Evolutionary conservation across 78 protist species (phyloP), one percentile per base, ranked within the genome.

Genomic region (Dictyostelium citrinum): DNA sequence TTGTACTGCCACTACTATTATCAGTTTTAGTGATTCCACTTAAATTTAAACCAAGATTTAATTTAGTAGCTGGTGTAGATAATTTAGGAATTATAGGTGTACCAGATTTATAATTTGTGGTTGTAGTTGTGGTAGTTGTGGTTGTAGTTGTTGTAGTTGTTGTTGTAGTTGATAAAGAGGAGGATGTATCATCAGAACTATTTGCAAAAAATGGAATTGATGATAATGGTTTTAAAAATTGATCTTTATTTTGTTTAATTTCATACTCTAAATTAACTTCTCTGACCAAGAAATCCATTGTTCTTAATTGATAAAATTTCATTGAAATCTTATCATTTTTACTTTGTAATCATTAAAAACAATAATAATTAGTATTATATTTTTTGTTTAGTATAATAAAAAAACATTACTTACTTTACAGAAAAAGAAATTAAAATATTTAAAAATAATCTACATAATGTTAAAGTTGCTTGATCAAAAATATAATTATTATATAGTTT

Each of bases 231-330:
- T 83, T 78, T 33, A 55, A 22, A 2, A 85, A 39, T 39, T 76
- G 91, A 27, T 88, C 81, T 49, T 51, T 76, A 49, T 78, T 88
- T 68, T 82, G 82, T 60, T 85, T 93, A 27, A 83, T 83, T 60
- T 95, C 96, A 81, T 83, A 95, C 41, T 95, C 97, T 27, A 95
- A 79, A 55, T 90, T 80, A 35, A 95, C 67, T 58, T 95, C 97
- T 51, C 97, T 82, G 1, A 95, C 95, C 58, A 95, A 35, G 20
- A 95, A 90, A 41, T 95, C 97, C 95, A 95, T 84, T 49, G 88
- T 93, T 46, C 90, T 86, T 61, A 95, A 83, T 46, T 95, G 95
- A 71, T 90, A 95, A 83, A 95, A 95, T 79, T 95, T 90, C 90
- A 77, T 68, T 37, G 90, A 55, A n/a, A 84, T 91, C 71, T 83